Base-by-base conservation (phyloP, 2,329 filamentous ascomycete genomes). In the Fusarium graminum region DNA sequence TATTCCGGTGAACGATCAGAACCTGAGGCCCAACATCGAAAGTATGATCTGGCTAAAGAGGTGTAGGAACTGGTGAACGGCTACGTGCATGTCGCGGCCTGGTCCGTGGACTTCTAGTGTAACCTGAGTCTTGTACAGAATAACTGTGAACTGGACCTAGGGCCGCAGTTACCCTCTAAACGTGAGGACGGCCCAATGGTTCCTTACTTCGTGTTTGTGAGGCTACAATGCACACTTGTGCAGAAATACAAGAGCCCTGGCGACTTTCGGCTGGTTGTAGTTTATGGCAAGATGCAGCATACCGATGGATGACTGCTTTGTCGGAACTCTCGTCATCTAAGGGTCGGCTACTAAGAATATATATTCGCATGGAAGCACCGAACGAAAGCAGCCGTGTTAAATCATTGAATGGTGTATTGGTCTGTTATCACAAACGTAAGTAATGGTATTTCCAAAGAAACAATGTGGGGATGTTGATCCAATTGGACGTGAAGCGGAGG, bases 131-230 rank as follows among this genome's bases (percentile, higher is more conserved):
- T 50, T 16, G 28, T 26, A 51, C 49, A 39, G 39, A 22, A 38
- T 36, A 25, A 58, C 36, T 17, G 42, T 32, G 25, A 47, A 13
- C 36, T 32, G 19, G 44, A 13, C 36, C 16, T 13, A 41, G 59
- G 64, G 64, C 46, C 68, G 47, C 26, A 65, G 30, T 67, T 67
- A 39, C 54, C 64, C 28, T 51, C 22, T 29, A 12, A 4, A 16
- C 28, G 10, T 28, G 26, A 26, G 16, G 19, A 9, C 30, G n/a
- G 30, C 29, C 10, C 5, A 39, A 32, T 13, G 22, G 25, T 13
- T 7, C 11, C 11, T 11, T 19, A n/a, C 34, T 36, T 36, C 7
- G 17, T 8, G n/a, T 30, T 11, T 19, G 12, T 17, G n/a, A n/a
- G 19, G n/a, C 14, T 17, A 38, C 44, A 11, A 22, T 12, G 9